A percentile compares a stretch with the other conserved stretches of the same genome.
phyloP scores from a whole-genome alignment of 2,329 filamentous ascomycete genomes.

The Lachnellula occidentalis region DNA sequence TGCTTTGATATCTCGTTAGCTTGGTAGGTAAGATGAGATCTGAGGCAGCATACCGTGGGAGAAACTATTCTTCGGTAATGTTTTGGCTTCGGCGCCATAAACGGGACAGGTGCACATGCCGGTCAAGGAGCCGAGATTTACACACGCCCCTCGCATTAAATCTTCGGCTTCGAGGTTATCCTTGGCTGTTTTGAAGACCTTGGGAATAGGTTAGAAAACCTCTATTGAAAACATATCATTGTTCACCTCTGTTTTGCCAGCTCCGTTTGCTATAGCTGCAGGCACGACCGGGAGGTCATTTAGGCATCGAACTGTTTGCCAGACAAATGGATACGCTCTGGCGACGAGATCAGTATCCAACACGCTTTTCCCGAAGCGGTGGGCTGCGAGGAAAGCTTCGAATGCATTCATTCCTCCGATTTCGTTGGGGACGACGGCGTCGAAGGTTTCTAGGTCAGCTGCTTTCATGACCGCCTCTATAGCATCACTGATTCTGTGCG shows the following conservation, averaged over 20 bases:
- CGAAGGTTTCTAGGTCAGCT: constrained; percentile 20
- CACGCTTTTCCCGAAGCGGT: constrained; percentile 23
- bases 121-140: constrained; percentile 22
- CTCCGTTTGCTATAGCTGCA: constrained; percentile 24
- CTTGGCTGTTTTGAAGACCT: constrained; percentile 19
- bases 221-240: not conserved
- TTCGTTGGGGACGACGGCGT: constrained; percentile 57
- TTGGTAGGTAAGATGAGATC: not conserved
- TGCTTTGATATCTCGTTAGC: constrained; percentile 14
- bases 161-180: constrained; percentile 25
- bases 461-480: constrained; percentile 23
- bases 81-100: constrained; percentile 24
- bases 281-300: constrained; percentile 24
- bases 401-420: constrained; percentile 60
- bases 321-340: constrained; percentile 28
- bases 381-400: constrained; percentile 25
- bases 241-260: constrained; percentile 16
- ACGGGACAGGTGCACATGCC: constrained; percentile 27
- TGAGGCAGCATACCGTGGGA: constrained; percentile 21
- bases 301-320: constrained; percentile 29
- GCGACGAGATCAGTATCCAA: constrained; percentile 29
- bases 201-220: not conserved
- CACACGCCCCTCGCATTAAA: constrained; percentile 26
- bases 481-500: constrained; percentile 24
- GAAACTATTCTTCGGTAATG: constrained; percentile 27